Evolutionary conservation across 768 basidiomycete genomes (phyloP).

Genomic region (Leccinum longicurvipes): DNA sequence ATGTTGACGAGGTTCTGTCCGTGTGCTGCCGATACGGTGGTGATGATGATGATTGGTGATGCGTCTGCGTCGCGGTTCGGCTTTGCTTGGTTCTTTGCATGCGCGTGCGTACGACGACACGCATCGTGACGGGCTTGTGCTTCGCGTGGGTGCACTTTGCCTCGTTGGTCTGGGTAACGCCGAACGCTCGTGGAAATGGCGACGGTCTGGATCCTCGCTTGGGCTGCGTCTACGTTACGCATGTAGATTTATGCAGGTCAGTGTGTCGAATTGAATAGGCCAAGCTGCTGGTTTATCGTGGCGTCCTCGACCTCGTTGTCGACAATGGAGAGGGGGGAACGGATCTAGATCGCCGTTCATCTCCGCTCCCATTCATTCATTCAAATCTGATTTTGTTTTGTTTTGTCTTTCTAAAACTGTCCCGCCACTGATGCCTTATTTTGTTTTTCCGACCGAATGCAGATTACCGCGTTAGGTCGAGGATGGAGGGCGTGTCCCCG

Average conservation of each 20-base stretch:
- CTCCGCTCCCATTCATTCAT: constrained; percentile 6
- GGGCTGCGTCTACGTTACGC: not conserved
- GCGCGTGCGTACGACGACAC: not conserved
- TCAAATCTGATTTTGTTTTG: not conserved
- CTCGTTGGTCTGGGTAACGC: not conserved
- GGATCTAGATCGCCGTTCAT: constrained; percentile 10
- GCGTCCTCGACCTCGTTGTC: constrained; percentile 1
- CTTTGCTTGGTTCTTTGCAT: not conserved
- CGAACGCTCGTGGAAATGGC: not conserved
- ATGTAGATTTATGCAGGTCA: constrained; percentile 51
- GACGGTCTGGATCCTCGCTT: not conserved
- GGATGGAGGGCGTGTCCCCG: constrained; percentile 41
- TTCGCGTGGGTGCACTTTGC: constrained; percentile 16
- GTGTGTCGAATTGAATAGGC: constrained; percentile 10
- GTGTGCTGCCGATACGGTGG: not conserved
- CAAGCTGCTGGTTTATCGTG: not conserved
- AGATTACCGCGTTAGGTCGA: constrained; percentile 56
- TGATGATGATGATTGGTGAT: not conserved
- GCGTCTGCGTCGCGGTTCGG: not conserved
- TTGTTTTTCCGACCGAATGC: not conserved
- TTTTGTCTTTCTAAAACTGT: not conserved
- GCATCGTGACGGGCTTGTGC: not conserved
- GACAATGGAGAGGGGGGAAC: not conserved
- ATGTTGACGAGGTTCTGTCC: not conserved
- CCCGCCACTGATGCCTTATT: not conserved